phyloP scores from a whole-genome alignment of 306 rosid species.

The Quercus dentata region DNA sequence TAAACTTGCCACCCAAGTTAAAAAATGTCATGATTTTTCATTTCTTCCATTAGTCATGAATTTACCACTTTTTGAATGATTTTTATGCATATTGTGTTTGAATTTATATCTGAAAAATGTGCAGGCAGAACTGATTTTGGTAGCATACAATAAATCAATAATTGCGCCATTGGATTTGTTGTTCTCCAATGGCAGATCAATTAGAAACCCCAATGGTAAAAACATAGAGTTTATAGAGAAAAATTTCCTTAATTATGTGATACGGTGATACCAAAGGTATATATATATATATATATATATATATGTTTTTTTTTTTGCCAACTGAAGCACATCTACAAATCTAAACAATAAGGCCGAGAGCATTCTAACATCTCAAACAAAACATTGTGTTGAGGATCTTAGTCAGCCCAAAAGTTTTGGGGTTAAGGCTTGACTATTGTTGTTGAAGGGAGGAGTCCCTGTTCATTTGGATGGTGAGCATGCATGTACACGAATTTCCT shows the following conservation, averaged over 20 bases:
- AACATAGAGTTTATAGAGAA: not conserved
- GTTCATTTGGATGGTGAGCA: not conserved
- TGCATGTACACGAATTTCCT: slow-evolving; percentile 1
- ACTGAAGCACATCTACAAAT: not conserved
- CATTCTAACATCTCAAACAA: not conserved
- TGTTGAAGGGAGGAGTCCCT: not conserved
- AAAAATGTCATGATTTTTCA: not conserved
- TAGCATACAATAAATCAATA: not conserved
- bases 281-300: too few species aligned
- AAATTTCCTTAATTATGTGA: not conserved
- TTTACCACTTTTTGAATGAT: not conserved
- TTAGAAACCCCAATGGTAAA: not conserved
- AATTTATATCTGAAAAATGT: not conserved
- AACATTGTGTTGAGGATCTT: too few species aligned
- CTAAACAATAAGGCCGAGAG: not conserved
- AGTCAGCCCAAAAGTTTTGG: too few species aligned
- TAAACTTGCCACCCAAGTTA: not conserved
- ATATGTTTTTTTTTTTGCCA: not conserved
- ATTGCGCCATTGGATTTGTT: not conserved
- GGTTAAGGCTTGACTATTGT: not conserved
- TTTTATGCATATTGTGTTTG: not conserved
- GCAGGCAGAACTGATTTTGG: not conserved
- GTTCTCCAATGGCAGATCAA: too few species aligned
- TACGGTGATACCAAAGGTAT: not conserved
- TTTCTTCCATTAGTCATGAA: not conserved